Evolutionary conservation across 345 rosid species (phyloP), one percentile per base, ranked within the genome.

Genomic region (Trapa bicornis): DNA sequence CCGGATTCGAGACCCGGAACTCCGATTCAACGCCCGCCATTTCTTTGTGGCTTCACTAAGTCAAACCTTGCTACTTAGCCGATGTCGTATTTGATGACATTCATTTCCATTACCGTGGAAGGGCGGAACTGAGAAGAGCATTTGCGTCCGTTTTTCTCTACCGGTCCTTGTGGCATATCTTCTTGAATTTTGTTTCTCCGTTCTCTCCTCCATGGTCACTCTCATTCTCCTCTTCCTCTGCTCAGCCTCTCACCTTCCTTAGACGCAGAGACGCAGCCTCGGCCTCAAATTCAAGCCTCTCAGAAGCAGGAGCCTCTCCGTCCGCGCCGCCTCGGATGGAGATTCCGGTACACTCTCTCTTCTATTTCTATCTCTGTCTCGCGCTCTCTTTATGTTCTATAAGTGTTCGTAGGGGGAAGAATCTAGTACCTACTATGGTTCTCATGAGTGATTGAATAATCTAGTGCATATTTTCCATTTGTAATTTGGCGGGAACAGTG

Each of bases 261-360:
- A 72, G 71, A 38, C 72, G 41, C 47, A 67, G 63, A 75, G 68
- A 9, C 29, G 22, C 17, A 71, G 42, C 67, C 75, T 37, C 47
- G 61, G 74, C 52, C 74, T 73, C 68, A 82, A 87, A 64, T 71
- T 79, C 76, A 83, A 77, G 65, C 78, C 82, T 0, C 73, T 61
- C 8, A 12, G 78, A 53, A 71, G 78, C 65, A 15, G 78, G 58
- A 71, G 78, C 68, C 69, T 88, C 80, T 66, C 85, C 17, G 72
- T 88, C 47, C 83, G 89, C 47, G 83, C 95, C 68, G 75, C 94
- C 65, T 77, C 87, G 38, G 22, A 73, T 65, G 71, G 83, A 3
- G 88, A 83, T 75, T 80, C 93, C 7, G 91, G 97, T 93, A 45
- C 48, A n/a, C 69, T 38, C 7, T 41, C 43, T 41, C 43, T 41